These are phyloP conservation scores for Agarophyton chilense DNA, from an alignment of 23 red algal species.

Conservation along the genomic window DNA sequence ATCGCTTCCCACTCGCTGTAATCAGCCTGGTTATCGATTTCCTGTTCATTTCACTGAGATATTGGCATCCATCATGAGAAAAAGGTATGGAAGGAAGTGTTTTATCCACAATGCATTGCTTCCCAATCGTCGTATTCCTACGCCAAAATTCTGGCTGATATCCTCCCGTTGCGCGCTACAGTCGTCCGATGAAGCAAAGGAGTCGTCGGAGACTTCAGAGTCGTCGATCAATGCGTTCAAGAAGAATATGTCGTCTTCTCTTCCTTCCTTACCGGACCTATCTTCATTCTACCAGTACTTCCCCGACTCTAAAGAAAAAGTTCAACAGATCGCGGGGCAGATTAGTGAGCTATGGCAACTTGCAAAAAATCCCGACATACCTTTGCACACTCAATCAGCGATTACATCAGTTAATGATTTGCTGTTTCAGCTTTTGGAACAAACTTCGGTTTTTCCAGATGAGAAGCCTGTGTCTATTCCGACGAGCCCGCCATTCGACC, in stretches of 20 bases:
- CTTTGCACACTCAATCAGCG: not conserved
- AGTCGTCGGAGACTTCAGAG: not conserved
- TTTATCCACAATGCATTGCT: not conserved
- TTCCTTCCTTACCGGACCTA: constrained; percentile 3
- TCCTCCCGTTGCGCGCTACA: not conserved
- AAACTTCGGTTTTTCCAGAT: not conserved
- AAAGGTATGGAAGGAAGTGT: not conserved
- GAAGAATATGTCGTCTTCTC: not conserved
- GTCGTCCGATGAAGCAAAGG: not conserved
- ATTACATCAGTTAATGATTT: not conserved
- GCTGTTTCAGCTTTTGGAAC: constrained; percentile 7
- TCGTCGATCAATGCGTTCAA: not conserved
- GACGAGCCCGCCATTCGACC: constrained; percentile 31
- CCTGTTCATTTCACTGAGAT: not conserved
- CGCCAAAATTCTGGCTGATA: not conserved
- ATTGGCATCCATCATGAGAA: not conserved
- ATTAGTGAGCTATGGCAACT: constrained; percentile 6
- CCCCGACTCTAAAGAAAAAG: not conserved
- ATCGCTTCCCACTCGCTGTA: too few species aligned
- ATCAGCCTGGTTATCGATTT: not conserved
- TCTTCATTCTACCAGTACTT: not conserved
- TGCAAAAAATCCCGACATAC: not conserved
- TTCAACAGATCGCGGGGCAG: not conserved
- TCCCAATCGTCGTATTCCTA: not conserved
- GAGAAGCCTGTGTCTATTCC: not conserved